Conservation (phyloP, 169 alveolate species). For the Toxoplasma gondii region DNA sequence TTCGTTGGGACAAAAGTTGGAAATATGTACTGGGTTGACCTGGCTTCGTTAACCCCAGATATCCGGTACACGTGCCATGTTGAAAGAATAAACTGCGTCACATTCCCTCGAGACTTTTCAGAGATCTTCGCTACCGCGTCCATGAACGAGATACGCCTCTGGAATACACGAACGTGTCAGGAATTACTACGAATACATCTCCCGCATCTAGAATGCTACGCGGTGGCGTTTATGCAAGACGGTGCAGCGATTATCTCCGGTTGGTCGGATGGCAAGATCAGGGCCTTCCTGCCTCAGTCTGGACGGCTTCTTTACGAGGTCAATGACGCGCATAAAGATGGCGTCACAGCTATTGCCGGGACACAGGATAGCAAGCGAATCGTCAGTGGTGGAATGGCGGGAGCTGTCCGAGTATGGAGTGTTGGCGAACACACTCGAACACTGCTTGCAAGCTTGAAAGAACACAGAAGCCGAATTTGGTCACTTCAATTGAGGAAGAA, state of each 20-base stretch:
- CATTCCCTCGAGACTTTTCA: constrained; percentile 67
- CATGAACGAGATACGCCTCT: constrained; percentile 89
- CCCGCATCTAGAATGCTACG: constrained; percentile 90
- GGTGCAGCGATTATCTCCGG: constrained; percentile 55
- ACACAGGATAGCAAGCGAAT: constrained; percentile 66
- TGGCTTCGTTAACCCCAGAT: constrained; percentile 87
- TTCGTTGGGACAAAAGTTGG: constrained; percentile 88
- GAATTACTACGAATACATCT: constrained; percentile 91
- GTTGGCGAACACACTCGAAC: constrained; percentile 29
- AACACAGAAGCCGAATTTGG: constrained; percentile 89
- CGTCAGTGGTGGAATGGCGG: constrained; percentile 87
- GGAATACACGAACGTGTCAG: constrained; percentile 88
- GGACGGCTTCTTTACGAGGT: constrained; percentile 89
- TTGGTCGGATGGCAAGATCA: constrained; percentile 79
- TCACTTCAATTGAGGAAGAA: constrained; percentile 78
- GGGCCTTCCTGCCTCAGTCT: constrained; percentile 91
- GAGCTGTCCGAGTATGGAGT: constrained; percentile 92
- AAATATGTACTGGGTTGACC: constrained; percentile 91
- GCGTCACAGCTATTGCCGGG: constrained; percentile 87
- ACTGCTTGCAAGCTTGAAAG: constrained; percentile 82
- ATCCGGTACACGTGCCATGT: constrained; percentile 90
- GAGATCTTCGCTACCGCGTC: constrained; percentile 90
- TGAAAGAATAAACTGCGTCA: constrained; percentile 81
- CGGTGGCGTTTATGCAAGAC: constrained; percentile 71
- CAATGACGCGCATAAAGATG: constrained; percentile 92